Percentiles rank a stretch among this genome's conserved stretches.
phyloP scores from a whole-genome alignment of 2,329 filamentous ascomycete genomes.

The Acarospora socialis region DNA sequence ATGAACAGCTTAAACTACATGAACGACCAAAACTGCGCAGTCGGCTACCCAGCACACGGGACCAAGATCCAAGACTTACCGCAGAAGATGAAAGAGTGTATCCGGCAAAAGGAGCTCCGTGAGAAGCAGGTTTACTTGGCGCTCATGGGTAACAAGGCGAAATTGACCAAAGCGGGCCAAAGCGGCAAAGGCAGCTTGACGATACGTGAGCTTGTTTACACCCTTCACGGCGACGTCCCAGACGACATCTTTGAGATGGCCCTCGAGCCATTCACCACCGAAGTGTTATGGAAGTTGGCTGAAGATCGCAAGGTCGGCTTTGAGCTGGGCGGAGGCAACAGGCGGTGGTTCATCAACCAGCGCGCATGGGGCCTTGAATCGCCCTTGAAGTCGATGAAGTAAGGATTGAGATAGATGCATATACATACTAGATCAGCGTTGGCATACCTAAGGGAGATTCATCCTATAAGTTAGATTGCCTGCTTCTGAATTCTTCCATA shows the following conservation, averaged over 20 bases:
- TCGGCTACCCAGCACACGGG: background rate
- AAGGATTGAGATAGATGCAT: too few relatives aligned
- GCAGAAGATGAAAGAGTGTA: background rate
- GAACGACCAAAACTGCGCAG: background rate
- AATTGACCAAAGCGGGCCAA: background rate
- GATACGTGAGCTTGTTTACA: background rate
- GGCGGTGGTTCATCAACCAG: too few relatives aligned
- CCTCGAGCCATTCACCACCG: conserved; percentile 30
- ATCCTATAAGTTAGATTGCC: too few relatives aligned
- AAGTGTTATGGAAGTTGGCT: conserved; percentile 30
- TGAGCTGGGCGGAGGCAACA: conserved; percentile 22
- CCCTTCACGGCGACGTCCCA: background rate
- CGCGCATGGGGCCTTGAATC: too few relatives aligned
- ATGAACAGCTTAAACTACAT: background rate
- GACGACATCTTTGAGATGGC: too few relatives aligned
- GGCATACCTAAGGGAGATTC: too few relatives aligned
- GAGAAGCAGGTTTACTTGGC: background rate
- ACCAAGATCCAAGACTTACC: background rate
- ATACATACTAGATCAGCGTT: too few relatives aligned
- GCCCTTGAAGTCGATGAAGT: too few relatives aligned
- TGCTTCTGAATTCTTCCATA: too few relatives aligned
- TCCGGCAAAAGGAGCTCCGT: background rate
- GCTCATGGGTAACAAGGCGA: background rate
- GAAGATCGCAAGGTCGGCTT: conserved; percentile 31
- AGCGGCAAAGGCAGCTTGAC: background rate